Base-by-base conservation (phyloP, 805 yeast genomes). In the Teunomyces funiuensis region DNA sequence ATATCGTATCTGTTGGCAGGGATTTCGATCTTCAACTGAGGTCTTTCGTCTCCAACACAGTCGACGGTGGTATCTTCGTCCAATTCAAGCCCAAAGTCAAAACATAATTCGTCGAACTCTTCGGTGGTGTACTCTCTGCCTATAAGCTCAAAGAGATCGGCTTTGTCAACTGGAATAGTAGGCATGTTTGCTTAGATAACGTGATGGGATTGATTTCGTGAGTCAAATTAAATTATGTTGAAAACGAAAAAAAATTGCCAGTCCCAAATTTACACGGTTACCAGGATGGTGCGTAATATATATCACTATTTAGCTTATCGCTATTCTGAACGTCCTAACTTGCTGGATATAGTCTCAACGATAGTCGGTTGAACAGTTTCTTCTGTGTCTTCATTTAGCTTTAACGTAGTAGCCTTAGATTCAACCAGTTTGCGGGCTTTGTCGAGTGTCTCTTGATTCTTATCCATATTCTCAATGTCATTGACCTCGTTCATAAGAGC, bases 1-100 rank as follows among this genome's bases (percentile, higher is more conserved):
- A 93, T 82, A 65, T 93, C 99, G 61, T 93, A 95, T 75, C 99
- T 85, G 71, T 93, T 93, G 48, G 99, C 99, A 44, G 97, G 97
- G 50, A 95, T 83, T 66, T 93, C 99, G 58, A 93, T 88, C 71
- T 93, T 93, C 57, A 88, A 77, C 67, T 91, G 95, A n/a, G 99
- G 97, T 65, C 96, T 83, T 66, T 88, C 96, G 50, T 80, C 86
- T n/a, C 72, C 62, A 45, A 62, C 66, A 51, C 85, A 83, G 36
- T 78, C 82, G 27, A 85, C 88, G 31, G 95, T 86, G 60, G 96
- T 88, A 65, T 95, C 98, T 70, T 95, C 99, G 64, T 93, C 99
- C 47, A 93, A 78, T 72, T 93, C 99, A 53, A 93, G 82, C 56
- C 99, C 99, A 55, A 90, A 93, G 60, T 91, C 95, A 73, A 93